Base-by-base conservation (phyloP, 1,284 basidiomycete species). In the Apiotrichum gamsii region DNA sequence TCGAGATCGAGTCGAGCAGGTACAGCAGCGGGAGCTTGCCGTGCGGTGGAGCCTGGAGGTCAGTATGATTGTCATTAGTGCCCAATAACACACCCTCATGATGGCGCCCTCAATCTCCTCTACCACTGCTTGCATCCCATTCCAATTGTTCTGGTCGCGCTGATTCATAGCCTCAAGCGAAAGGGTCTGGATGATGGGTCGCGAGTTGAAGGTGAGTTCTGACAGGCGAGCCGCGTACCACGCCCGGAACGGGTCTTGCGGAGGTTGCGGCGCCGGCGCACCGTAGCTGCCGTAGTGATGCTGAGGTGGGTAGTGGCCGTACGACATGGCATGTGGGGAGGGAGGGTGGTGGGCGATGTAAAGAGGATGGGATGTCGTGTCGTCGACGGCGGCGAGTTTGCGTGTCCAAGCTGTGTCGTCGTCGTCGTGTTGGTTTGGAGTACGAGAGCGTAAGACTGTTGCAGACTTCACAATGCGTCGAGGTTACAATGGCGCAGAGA, bases 21-120 rank as follows among this genome's bases (percentile, higher is more conserved):
- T 98, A 99, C 60, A 97, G 88, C 0, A 87, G 80, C 0, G 95
- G 94, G 5, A 99, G 78, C 70, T 96, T 94, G 78, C 87, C 84
- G 73, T 82, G 83, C 13, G 86, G 82, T n/a, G 82, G 83, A n/a
- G 90, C 87, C 90, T 93, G 72, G 19, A 24, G 25, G 46, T 38
- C 37, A 58, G 49, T 39, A 37, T 9, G 6, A 24, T n/a, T n/a
- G n/a, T 28, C 8, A 28, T 28, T 11, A 28, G 25, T 28, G 25
- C 6, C 25, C 25, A 28, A 28, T 6, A 11, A 53, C 75, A 58
- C 61, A 78, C 77, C 61, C 67, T 64, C 58, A 86, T 78, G 47
- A 97, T 90, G 58, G 96, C 91, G 24, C 78, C 74, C 63, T 95
- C 90, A 39, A 98, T 75, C 68, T 87, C 90, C 57, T 91, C 84